A percentile compares a stretch with the other conserved stretches of the same genome.
These are phyloP conservation scores for Umbelopsis ramanniana DNA, from an alignment of 192 early-diverging fungal genomes.

Conservation along the genomic window DNA sequence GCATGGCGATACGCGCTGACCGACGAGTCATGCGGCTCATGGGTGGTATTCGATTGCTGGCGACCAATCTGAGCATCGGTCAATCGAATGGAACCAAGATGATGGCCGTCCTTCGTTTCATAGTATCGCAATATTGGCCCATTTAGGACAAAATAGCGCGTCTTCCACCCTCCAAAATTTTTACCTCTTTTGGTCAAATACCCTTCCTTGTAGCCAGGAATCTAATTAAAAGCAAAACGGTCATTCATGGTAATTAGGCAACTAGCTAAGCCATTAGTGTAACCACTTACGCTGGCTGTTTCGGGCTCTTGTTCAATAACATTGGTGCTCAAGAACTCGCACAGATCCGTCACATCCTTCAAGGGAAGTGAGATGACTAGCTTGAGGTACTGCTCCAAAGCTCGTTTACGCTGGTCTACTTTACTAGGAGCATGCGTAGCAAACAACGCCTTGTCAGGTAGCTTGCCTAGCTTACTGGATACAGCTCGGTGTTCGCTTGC, in stretches of 20 bases:
- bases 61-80: constrained; percentile 75
- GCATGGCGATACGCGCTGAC: constrained; percentile 66
- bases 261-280: neutral
- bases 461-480: constrained; percentile 66
- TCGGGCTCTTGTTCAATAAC: constrained; percentile 49
- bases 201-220: constrained; percentile 78
- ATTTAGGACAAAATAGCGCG: constrained; percentile 81
- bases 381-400: constrained; percentile 85
- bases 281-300: constrained; percentile 13
- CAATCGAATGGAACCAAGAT: constrained; percentile 75
- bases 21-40: constrained; percentile 39
- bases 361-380: constrained; percentile 64
- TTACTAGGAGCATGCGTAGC: constrained; percentile 81
- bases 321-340: constrained; percentile 79
- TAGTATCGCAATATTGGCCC: constrained; percentile 77
- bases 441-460: constrained; percentile 88
- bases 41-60: constrained; percentile 45
- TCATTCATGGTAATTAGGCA: neutral
- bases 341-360: constrained; percentile 65
- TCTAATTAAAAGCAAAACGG: constrained; percentile 32
- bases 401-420: constrained; percentile 82
- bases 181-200: constrained; percentile 92
- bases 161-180: constrained; percentile 97
- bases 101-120: constrained; percentile 75
- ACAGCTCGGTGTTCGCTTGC: constrained; percentile 42